Evolutionary conservation across 495 filamentous ascomycete genomes (phyloP).

Genomic region (Schizothecium vesticola): DNA sequence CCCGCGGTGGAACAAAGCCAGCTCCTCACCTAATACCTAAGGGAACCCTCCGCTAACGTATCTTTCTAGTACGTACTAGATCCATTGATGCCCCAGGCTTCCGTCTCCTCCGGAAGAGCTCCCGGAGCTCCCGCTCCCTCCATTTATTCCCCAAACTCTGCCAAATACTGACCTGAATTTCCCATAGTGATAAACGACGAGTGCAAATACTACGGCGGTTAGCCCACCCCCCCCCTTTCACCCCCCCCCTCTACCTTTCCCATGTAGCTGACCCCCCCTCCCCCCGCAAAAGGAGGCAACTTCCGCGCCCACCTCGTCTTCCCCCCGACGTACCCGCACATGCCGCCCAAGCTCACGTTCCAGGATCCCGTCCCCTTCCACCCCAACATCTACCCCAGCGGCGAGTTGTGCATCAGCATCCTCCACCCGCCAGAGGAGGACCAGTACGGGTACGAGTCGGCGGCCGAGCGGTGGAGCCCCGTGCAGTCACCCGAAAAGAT

Average conservation of each 20-base stretch:
- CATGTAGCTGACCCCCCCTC: neutral
- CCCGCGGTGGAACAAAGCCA: too few relatives aligned
- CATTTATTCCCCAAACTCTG: too few relatives aligned
- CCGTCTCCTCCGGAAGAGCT: too few relatives aligned
- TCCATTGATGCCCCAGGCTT: too few relatives aligned
- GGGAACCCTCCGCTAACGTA: too few relatives aligned
- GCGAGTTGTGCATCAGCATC: conserved; percentile 95
- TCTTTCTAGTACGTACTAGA: too few relatives aligned
- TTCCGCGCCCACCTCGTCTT: conserved; percentile 79
- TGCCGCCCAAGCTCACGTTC: conserved; percentile 91
- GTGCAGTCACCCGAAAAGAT: conserved; percentile 97
- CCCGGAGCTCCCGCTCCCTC: too few relatives aligned
- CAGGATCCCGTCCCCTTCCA: conserved; percentile 81
- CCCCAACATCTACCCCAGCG: conserved; percentile 87
- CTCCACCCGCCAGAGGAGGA: conserved; percentile 95
- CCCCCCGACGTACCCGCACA: conserved; percentile 76
- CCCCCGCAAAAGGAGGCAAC: conserved; percentile 77
- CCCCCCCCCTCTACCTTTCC: neutral
- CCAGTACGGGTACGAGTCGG: conserved; percentile 88
- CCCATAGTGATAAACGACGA: conserved; percentile 98
- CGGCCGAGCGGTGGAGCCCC: conserved; percentile 92
- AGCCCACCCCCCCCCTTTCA: conserved; percentile 9
- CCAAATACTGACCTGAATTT: too few relatives aligned
- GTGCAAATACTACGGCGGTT: conserved; percentile 87
- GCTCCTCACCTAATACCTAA: too few relatives aligned